A percentile compares a stretch with the other conserved stretches of the same genome.
phyloP scores from a whole-genome alignment of 73 alveolate genomes.

The Paramecium caudatum region DNA sequence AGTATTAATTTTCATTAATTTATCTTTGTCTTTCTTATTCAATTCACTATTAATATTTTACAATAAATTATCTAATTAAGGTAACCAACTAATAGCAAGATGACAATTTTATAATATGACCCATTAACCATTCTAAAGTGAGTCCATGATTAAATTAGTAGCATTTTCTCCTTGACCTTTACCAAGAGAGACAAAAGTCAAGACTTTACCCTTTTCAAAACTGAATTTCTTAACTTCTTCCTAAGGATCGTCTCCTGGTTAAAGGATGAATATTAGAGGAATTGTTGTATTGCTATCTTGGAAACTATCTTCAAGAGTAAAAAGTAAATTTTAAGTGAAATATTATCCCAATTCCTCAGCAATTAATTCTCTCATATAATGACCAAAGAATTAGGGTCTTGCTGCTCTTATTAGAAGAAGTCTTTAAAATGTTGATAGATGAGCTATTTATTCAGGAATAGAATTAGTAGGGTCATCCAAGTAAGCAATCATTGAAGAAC shows the following conservation, averaged over 20 bases:
- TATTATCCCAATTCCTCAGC: slow-evolving; percentile 91
- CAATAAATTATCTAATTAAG: slow-evolving; percentile 91
- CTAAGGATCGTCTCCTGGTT: slow-evolving; percentile 98
- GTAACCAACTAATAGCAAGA: slow-evolving; percentile 97
- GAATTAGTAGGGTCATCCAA: slow-evolving; percentile 8
- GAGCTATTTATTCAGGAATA: slow-evolving; percentile 82
- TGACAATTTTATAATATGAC: slow-evolving; percentile 98
- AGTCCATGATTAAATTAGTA: slow-evolving; percentile 92
- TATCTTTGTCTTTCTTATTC: slow-evolving; percentile 75
- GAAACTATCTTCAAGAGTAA: slow-evolving; percentile 90
- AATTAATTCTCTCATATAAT: slow-evolving; percentile 90
- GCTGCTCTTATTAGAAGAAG: slow-evolving; percentile 87
- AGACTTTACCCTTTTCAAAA: slow-evolving; percentile 85
- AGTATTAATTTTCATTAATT: slow-evolving; percentile 83
- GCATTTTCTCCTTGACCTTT: slow-evolving; percentile 98
- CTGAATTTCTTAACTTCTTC: slow-evolving; percentile 91
- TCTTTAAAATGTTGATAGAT: slow-evolving; percentile 83
- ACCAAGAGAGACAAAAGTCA: slow-evolving; percentile 93
- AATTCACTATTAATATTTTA: slow-evolving; percentile 73
- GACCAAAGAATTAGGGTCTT: slow-evolving; percentile 91
- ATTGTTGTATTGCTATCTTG: slow-evolving; percentile 90
- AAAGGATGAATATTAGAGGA: slow-evolving; percentile 95
- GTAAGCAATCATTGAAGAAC: slow-evolving; percentile 22
- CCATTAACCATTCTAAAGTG: slow-evolving; percentile 96
- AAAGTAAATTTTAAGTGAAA: slow-evolving; percentile 94